These are phyloP conservation scores for Wickerhamiella dianesei DNA, from an alignment of 805 yeast genomes.

Conservation along the genomic window DNA sequence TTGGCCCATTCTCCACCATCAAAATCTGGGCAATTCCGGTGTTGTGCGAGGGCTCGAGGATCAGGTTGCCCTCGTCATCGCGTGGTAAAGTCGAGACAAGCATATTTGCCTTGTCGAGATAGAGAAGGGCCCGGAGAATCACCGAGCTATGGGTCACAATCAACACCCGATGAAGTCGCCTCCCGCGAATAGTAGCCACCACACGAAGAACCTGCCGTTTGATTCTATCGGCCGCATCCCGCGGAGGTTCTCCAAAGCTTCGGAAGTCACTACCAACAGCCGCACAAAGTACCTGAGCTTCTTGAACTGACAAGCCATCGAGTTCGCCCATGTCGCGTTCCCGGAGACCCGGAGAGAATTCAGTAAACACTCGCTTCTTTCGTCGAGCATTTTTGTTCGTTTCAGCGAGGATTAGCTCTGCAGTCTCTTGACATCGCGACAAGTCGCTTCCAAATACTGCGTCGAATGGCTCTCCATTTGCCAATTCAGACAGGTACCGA, in stretches of 20 bases:
- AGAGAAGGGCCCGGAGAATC: not conserved
- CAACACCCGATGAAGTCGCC: not conserved
- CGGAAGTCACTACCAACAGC: conserved; percentile 45
- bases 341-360: conserved; percentile 33
- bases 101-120: not conserved
- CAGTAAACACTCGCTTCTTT: not conserved
- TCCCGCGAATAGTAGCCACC: not conserved
- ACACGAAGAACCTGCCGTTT: not conserved
- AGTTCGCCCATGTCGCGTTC: conserved; percentile 70
- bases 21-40: not conserved
- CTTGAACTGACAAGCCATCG: conserved; percentile 58
- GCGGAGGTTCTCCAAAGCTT: conserved; percentile 48
- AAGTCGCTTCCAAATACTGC: conserved; percentile 40
- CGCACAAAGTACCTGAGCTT: conserved; percentile 41
- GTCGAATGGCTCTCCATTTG: conserved; percentile 27
- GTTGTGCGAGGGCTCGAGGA: not conserved
- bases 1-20: not conserved
- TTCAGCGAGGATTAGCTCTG: conserved; percentile 29
- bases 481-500: conserved; percentile 21
- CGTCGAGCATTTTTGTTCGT: conserved; percentile 14
- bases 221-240: conserved; percentile 18
- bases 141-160: conserved; percentile 4
- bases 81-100: not conserved
- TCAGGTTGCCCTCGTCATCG: not conserved
- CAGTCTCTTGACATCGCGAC: conserved; percentile 34